Percentiles rank a stretch among this genome's conserved stretches.
phyloP scores from a whole-genome alignment of 2,329 filamentous ascomycete species.

The Coniella vitis region DNA sequence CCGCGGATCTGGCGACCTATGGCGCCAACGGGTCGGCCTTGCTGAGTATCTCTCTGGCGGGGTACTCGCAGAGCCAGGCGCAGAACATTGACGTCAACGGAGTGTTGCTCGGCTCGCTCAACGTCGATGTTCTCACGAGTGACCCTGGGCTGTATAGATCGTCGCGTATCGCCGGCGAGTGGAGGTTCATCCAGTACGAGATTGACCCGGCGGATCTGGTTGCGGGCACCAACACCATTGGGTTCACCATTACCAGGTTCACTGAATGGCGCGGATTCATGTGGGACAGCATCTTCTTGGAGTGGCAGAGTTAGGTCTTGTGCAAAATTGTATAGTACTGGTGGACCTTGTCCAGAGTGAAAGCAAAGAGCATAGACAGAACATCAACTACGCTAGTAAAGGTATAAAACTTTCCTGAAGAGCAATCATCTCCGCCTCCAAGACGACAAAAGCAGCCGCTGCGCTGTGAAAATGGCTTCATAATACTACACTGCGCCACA shows the following conservation, averaged over 20 bases:
- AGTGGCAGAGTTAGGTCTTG: constrained; percentile 21
- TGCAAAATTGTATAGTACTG: too few relatives aligned
- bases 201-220: constrained; percentile 19
- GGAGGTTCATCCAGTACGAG: constrained; percentile 36
- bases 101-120: constrained; percentile 33
- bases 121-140: constrained; percentile 28
- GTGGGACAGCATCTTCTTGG: constrained; percentile 24
- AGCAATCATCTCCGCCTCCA: too few relatives aligned
- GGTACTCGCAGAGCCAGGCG: constrained; percentile 41
- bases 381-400: too few relatives aligned
- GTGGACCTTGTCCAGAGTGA: too few relatives aligned
- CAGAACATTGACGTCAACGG: constrained; percentile 35
- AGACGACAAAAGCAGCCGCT: too few relatives aligned
- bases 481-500: too few relatives aligned
- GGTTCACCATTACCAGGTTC: constrained; percentile 22
- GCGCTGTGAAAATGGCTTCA: too few relatives aligned
- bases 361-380: too few relatives aligned
- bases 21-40: constrained; percentile 24
- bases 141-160: constrained; percentile 42
- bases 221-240: constrained; percentile 21
- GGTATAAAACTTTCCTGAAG: too few relatives aligned
- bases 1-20: constrained; percentile 2
- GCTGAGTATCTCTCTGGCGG: constrained; percentile 36
- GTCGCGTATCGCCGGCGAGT: constrained; percentile 39
- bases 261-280: constrained; percentile 24